Percentiles rank a stretch among this genome's conserved stretches.
Evolutionary conservation across 768 basidiomycete genomes (phyloP).

Genomic region (Amanita rimosa): DNA sequence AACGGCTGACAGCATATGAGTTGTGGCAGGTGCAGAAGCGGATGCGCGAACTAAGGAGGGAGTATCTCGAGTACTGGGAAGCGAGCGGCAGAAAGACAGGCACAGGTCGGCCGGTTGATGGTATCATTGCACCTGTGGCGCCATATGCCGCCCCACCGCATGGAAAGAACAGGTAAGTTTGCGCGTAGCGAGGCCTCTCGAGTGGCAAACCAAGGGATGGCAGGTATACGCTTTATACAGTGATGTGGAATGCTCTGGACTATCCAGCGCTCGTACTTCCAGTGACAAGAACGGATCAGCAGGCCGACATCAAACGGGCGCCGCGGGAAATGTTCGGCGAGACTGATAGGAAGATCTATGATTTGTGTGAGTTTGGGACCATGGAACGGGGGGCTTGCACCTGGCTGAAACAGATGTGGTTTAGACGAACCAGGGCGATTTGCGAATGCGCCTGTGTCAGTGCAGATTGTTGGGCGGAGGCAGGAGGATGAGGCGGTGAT

Average conservation of each 20-base stretch:
- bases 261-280: constrained; percentile 54
- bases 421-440: constrained; percentile 51
- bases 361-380: constrained; percentile 37
- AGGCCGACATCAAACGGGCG: constrained; percentile 34
- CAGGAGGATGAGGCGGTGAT: constrained; percentile 71
- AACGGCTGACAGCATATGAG: constrained; percentile 34
- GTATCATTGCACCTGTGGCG: constrained; percentile 55
- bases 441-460: constrained; percentile 43
- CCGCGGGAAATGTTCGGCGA: constrained; percentile 35
- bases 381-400: not conserved
- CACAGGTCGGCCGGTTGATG: constrained; percentile 68
- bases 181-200: not conserved
- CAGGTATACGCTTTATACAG: constrained; percentile 44
- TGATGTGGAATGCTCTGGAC: constrained; percentile 61
- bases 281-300: constrained; percentile 46
- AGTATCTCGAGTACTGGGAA: constrained; percentile 56
- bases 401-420: not conserved
- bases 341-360: constrained; percentile 36
- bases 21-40: constrained; percentile 58
- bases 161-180: constrained; percentile 38
- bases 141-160: constrained; percentile 55
- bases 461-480: constrained; percentile 61
- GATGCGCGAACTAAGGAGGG: constrained; percentile 36
- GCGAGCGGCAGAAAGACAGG: constrained; percentile 37
- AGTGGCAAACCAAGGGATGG: not conserved